A percentile compares a stretch with the other conserved stretches of the same genome.
Conservation (phyloP, 345 rosid genomes). For the Brassica carinata region DNA sequence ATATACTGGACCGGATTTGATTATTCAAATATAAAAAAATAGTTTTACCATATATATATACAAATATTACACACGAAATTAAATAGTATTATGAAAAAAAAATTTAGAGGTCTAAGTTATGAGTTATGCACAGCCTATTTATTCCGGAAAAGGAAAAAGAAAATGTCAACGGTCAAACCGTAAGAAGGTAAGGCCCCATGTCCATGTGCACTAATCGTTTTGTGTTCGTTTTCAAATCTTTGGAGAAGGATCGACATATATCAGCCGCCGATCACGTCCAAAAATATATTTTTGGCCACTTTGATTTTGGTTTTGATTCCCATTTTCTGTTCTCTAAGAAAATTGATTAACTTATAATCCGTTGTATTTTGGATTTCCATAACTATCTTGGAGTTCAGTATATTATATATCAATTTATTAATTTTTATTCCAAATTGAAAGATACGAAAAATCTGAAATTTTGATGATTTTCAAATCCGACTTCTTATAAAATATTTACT, state of each 20-base stretch:
- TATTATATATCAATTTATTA: neutral
- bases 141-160: neutral
- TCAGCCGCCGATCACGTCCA: slow-evolving; percentile 27
- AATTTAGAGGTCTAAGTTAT: too few species aligned
- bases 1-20: too few species aligned
- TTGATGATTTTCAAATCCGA: neutral
- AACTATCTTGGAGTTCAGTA: neutral
- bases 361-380: neutral
- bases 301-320: neutral
- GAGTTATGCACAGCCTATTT: neutral
- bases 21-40: too few species aligned
- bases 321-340: neutral
- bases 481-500: neutral
- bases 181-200: neutral
- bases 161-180: slow-evolving; percentile 21
- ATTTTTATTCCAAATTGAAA: neutral
- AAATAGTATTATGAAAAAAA: too few species aligned
- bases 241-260: neutral
- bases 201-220: slow-evolving; percentile 3
- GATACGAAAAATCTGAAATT: neutral
- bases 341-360: neutral
- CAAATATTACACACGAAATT: too few species aligned
- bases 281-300: slow-evolving; percentile 9
- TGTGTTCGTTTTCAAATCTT: neutral
- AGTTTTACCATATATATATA: too few species aligned